These are phyloP conservation scores for Knufia fluminis DNA, from an alignment of 2,329 filamentous ascomycete species.

Conservation along the genomic window DNA sequence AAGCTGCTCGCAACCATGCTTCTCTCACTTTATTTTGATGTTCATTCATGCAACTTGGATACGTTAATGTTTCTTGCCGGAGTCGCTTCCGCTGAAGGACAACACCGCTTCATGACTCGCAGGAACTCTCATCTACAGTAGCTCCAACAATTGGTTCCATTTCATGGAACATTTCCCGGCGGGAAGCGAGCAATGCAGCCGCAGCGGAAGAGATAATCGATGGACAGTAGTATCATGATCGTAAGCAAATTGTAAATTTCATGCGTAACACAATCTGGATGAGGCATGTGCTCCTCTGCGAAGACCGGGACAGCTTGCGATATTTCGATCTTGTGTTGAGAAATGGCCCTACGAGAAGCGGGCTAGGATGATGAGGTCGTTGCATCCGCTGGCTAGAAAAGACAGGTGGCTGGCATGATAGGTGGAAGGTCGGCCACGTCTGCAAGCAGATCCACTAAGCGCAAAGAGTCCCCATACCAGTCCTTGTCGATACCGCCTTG, in stretches of 20 bases:
- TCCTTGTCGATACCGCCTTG: conserved; percentile 4
- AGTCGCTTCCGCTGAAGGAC: neutral
- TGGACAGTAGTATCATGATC: neutral
- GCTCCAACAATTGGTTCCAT: neutral
- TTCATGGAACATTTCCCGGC: neutral
- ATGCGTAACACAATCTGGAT: neutral
- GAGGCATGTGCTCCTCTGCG: conserved; percentile 4
- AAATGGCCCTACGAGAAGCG: conserved; percentile 3
- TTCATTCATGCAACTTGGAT: neutral
- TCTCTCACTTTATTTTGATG: neutral
- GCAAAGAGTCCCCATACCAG: neutral
- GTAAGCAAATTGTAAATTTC: conserved; percentile 4
- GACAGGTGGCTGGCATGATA: conserved; percentile 9
- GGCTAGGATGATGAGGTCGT: conserved; percentile 1
- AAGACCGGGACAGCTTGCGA: neutral
- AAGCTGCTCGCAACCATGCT: neutral
- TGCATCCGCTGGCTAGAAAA: conserved; percentile 7
- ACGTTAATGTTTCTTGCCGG: neutral
- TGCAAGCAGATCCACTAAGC: conserved; percentile 7
- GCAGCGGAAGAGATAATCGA: neutral
- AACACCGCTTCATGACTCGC: neutral
- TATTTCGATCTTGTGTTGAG: conserved; percentile 5
- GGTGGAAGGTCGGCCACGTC: conserved; percentile 8
- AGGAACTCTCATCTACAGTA: conserved; percentile 5
- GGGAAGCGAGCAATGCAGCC: neutral